phyloP scores from a whole-genome alignment of 2,329 filamentous ascomycete genomes.

The Fusarium sublunatum region DNA sequence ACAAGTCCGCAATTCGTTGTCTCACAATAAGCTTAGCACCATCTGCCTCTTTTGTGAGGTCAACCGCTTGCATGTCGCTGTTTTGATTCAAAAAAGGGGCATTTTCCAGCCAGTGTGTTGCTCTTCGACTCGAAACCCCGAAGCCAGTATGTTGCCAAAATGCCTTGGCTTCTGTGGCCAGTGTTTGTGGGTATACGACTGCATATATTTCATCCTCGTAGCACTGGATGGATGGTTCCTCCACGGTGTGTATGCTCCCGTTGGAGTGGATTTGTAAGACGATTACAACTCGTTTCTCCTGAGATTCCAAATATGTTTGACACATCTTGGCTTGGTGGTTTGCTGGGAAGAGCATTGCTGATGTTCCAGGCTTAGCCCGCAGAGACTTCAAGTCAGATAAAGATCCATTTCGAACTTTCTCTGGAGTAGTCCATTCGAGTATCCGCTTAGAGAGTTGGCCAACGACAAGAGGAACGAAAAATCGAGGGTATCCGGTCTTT shows the following conservation, averaged over 20 bases:
- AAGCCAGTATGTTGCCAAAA: slow-evolving; percentile 49
- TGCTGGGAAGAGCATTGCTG: slow-evolving; percentile 32
- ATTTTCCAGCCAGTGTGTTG: slow-evolving; percentile 42
- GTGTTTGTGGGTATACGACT: slow-evolving; percentile 23
- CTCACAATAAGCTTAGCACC: slow-evolving; percentile 24
- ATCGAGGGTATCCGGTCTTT: slow-evolving; percentile 47
- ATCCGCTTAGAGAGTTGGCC: slow-evolving; percentile 34
- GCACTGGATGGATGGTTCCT: neutral
- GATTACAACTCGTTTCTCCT: neutral
- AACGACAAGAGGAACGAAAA: slow-evolving; percentile 43
- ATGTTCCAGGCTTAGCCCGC: neutral
- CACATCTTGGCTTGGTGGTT: slow-evolving; percentile 27
- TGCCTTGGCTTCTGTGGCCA: slow-evolving; percentile 41
- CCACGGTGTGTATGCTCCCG: neutral
- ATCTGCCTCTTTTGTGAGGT: slow-evolving; percentile 12
- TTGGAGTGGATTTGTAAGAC: slow-evolving; percentile 27
- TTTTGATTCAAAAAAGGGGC: slow-evolving; percentile 32
- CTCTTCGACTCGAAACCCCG: slow-evolving; percentile 47
- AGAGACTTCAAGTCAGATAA: neutral
- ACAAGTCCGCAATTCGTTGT: slow-evolving; percentile 34
- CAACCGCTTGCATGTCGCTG: neutral
- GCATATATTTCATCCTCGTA: slow-evolving; percentile 25
- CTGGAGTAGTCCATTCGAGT: slow-evolving; percentile 28
- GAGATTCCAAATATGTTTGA: slow-evolving; percentile 30
- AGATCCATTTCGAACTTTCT: neutral